A percentile compares a stretch with the other conserved stretches of the same genome.
Conservation (phyloP, 306 rosid species). For the Neltuma alba region DNA sequence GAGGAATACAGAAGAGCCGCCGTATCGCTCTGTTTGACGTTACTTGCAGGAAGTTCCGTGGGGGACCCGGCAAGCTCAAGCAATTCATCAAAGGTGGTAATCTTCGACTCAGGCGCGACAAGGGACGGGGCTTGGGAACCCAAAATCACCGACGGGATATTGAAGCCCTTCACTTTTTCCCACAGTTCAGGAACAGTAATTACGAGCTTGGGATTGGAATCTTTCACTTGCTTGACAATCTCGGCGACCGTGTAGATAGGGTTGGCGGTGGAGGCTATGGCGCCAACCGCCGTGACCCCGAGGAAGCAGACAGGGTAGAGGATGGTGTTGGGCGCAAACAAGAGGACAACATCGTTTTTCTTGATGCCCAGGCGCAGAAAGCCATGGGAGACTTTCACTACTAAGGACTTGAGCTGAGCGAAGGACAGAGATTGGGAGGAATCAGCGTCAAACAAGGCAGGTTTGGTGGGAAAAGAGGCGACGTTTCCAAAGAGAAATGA, state of each 20-base stretch:
- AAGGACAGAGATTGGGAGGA: conserved; percentile 54
- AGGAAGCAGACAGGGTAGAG: conserved; percentile 63
- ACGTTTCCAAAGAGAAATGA: conserved; percentile 63
- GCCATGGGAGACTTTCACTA: conserved; percentile 54
- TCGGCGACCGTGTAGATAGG: conserved; percentile 70
- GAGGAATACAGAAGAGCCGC: conserved; percentile 86
- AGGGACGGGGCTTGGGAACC: conserved; percentile 27
- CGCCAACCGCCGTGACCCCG: conserved; percentile 65
- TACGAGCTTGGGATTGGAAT: conserved; percentile 72
- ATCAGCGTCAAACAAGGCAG: conserved; percentile 70
- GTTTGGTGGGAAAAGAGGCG: conserved; percentile 51
- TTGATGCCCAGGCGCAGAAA: conserved; percentile 53
- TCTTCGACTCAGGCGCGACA: conserved; percentile 6
- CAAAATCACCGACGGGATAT: conserved; percentile 60
- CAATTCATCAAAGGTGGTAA: conserved; percentile 49
- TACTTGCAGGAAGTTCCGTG: conserved; percentile 51
- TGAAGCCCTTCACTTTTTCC: conserved; percentile 59
- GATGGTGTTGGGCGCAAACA: conserved; percentile 75
- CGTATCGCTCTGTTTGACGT: conserved; percentile 61
- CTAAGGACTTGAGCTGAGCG: conserved; percentile 55
- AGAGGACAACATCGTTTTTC: conserved; percentile 81
- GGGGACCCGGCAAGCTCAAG: conserved; percentile 35
- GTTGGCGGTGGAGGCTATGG: conserved; percentile 72
- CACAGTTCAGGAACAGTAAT: conserved; percentile 64
- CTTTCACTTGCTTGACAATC: conserved; percentile 67